Evolutionary conservation across 2,329 filamentous ascomycete genomes (phyloP), one percentile per base, ranked within the genome.

Genomic region (Aureobasidium sp.): DNA sequence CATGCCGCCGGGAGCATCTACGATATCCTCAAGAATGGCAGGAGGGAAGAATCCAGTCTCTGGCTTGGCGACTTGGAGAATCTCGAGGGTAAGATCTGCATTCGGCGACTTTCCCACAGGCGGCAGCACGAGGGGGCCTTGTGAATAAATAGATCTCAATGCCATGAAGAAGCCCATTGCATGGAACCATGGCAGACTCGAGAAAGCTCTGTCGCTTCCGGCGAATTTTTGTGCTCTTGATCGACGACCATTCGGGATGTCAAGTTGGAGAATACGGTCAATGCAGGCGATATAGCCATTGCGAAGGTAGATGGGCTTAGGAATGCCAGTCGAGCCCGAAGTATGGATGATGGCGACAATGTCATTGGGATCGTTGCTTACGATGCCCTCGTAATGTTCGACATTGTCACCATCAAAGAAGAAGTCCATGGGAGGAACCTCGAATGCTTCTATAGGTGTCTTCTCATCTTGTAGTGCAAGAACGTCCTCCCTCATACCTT

Each of bases 261-360:
- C 73, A 0, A 77, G 67, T 1, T 75, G 63, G 10, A 72, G 68
- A 1, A 76, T 66, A 0, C 73, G 72, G 65, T 79, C 76, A 68
- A 76, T 70, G 0, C 73, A 73, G 0, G 69, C 68, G 13, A 76
- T 55, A 27, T 70, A 65, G 10, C 65, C 69, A 63, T 79, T 72
- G 4, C 72, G 71, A 66, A 71, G 70, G 1, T 66, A 57, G n/a
- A 79, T 74, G 0, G 75, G 75, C 56, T 79, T 79, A 1, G 76
- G 76, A 0, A 76, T 61, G 2, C 77, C 77, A 2, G 77, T 79
- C 1, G 74, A 72, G 1, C 78, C 78, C 3, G 75, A 78, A 0
- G 77, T 78, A 53, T 79, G 77, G 0, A 78, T 59, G 29, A 75
- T 69, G 29, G 74, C 70, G 5, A 77, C 74, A 0, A 73, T 72